These are phyloP conservation scores for Trametes maxima DNA, from an alignment of 768 basidiomycete genomes.

Conservation along the genomic window DNA sequence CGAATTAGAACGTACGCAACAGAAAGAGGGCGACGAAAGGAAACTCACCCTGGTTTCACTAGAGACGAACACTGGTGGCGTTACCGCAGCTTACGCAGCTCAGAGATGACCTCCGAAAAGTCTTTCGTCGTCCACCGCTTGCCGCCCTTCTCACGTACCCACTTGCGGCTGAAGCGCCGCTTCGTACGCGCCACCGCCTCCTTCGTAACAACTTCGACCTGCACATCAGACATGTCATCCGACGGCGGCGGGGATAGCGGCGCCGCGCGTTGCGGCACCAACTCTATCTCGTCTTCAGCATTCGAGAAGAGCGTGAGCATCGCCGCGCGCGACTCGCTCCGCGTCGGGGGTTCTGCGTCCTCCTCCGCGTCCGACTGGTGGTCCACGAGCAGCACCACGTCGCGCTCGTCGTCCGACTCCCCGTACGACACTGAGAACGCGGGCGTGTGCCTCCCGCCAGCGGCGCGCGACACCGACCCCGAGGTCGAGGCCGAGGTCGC, in stretches of 20 bases:
- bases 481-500: neutral
- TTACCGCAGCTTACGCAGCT: slow-evolving; percentile 20
- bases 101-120: slow-evolving; percentile 16
- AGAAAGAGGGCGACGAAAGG: neutral
- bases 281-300: neutral
- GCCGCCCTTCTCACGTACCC: slow-evolving; percentile 23
- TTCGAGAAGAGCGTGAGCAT: slow-evolving; percentile 12
- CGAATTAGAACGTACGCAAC: too few relatives aligned
- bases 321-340: slow-evolving; percentile 14
- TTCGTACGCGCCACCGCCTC: slow-evolving; percentile 9
- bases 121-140: slow-evolving; percentile 23
- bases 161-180: slow-evolving; percentile 23
- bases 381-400: slow-evolving; percentile 20
- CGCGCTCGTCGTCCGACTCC: slow-evolving; percentile 8
- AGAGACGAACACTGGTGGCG: neutral
- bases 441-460: neutral
- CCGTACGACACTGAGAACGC: neutral
- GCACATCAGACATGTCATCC: slow-evolving; percentile 6
- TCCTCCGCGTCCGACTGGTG: neutral
- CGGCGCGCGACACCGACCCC: neutral
- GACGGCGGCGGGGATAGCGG: neutral
- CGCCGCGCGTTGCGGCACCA: neutral
- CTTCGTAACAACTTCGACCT: slow-evolving; percentile 6
- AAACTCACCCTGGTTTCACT: neutral
- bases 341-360: neutral